phyloP scores from a whole-genome alignment of 257 asterid genomes.

The Solanum neorickii region DNA sequence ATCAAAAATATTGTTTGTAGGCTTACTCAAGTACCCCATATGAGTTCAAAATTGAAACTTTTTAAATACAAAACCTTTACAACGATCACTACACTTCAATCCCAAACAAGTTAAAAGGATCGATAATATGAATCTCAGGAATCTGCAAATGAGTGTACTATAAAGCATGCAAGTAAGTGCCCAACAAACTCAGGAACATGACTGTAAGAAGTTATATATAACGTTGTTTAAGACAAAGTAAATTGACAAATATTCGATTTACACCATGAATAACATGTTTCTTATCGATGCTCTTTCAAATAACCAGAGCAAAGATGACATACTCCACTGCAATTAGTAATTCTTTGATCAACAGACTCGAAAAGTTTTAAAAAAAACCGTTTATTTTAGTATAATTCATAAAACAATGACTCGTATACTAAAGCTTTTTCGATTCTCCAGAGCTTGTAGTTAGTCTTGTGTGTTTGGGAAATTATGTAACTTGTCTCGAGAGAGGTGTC shows the following conservation, averaged over 20 bases:
- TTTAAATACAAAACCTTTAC: not conserved
- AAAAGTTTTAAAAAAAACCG: not conserved
- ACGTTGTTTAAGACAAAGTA: not conserved
- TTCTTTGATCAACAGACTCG: not conserved
- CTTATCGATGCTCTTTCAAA: not conserved
- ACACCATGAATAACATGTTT: not conserved
- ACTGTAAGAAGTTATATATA: not conserved
- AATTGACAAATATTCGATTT: not conserved
- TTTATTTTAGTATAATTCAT: not conserved
- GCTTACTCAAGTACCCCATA: not conserved
- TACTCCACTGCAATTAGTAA: not conserved
- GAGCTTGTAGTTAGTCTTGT: not conserved
- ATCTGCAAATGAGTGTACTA: not conserved
- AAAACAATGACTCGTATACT: not conserved
- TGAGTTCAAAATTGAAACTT: not conserved
- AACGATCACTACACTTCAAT: too few species aligned
- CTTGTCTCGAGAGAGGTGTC: not conserved
- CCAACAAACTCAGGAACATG: not conserved
- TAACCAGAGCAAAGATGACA: not conserved
- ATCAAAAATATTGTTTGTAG: too few species aligned
- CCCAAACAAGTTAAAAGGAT: not conserved
- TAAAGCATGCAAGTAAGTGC: not conserved
- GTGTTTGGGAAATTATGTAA: not conserved
- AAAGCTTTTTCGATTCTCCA: not conserved
- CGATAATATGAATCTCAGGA: not conserved